A percentile compares a stretch with the other conserved stretches of the same genome.
Conservation (phyloP, 2,329 filamentous ascomycete species). For the Fusarium sp. region DNA sequence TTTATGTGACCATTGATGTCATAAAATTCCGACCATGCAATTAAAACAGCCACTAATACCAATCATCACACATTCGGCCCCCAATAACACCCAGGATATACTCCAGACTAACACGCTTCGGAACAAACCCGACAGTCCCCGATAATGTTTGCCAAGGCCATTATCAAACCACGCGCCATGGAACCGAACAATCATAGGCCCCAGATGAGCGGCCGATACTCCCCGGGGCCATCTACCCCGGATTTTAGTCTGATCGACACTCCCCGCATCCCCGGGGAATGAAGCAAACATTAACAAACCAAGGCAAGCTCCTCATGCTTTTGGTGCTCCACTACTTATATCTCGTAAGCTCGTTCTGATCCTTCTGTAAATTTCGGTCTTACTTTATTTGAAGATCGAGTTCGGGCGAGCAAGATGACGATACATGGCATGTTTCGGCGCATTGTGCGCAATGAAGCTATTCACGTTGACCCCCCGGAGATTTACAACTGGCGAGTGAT, state of each 20-base stretch:
- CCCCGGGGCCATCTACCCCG: conserved; percentile 20
- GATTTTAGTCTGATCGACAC: conserved; percentile 7
- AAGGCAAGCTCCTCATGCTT: background rate
- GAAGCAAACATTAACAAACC: background rate
- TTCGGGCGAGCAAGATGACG: conserved; percentile 24
- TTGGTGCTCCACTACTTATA: conserved; percentile 35
- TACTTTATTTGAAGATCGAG: too few relatives aligned
- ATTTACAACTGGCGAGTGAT: conserved; percentile 80
- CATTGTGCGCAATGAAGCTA: conserved; percentile 70
- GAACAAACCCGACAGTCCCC: conserved; percentile 36
- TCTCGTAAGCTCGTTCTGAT: conserved; percentile 8
- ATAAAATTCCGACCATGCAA: background rate
- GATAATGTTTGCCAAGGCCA: background rate
- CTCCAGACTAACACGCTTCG: background rate
- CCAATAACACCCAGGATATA: background rate
- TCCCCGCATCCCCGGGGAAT: conserved; percentile 16
- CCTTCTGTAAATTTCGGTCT: background rate
- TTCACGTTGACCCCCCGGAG: conserved; percentile 73
- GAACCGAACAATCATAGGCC: background rate
- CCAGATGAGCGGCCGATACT: conserved; percentile 16
- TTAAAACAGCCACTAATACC: background rate
- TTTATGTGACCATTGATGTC: background rate
- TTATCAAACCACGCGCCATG: background rate
- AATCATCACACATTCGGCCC: background rate
- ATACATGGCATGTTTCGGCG: conserved; percentile 43